A percentile compares a stretch with the other conserved stretches of the same genome.
Conservation (phyloP, 2,329 filamentous ascomycete species). For the Blastomyces emzantsi region DNA sequence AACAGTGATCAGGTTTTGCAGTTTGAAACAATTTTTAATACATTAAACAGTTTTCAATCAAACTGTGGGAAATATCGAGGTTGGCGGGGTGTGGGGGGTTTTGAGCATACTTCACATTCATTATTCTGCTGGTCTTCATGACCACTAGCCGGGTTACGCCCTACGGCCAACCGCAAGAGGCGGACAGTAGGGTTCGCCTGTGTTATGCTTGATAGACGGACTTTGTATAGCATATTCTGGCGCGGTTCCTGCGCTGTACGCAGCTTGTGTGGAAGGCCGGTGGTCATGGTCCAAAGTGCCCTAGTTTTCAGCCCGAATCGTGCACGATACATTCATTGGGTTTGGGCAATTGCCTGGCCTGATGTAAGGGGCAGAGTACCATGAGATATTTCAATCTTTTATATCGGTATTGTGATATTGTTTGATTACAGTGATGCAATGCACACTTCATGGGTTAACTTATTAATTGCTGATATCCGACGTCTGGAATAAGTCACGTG, state of each 20-base stretch:
- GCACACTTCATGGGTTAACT: no score
- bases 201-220: slow-evolving; percentile 52
- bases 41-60: neutral
- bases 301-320: neutral
- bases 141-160: neutral
- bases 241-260: slow-evolving; percentile 67
- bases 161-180: slow-evolving; percentile 55
- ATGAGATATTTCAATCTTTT: neutral
- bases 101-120: slow-evolving; percentile 5
- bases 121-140: neutral
- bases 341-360: neutral
- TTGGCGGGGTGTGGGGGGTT: neutral
- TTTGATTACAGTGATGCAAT: neutral
- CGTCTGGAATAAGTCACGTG: neutral
- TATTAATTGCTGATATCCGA: no score
- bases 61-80: neutral
- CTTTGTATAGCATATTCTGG: slow-evolving; percentile 54
- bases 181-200: slow-evolving; percentile 59
- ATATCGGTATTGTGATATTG: neutral
- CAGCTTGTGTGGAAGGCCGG: slow-evolving; percentile 50
- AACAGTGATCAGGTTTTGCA: neutral
- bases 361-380: neutral
- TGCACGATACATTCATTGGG: neutral
- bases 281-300: slow-evolving; percentile 17
- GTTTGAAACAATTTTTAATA: neutral